Evolutionary conservation across 2,329 filamentous ascomycete genomes (phyloP), one percentile per base, ranked within the genome.

Genomic region (Penicillium palitans): DNA sequence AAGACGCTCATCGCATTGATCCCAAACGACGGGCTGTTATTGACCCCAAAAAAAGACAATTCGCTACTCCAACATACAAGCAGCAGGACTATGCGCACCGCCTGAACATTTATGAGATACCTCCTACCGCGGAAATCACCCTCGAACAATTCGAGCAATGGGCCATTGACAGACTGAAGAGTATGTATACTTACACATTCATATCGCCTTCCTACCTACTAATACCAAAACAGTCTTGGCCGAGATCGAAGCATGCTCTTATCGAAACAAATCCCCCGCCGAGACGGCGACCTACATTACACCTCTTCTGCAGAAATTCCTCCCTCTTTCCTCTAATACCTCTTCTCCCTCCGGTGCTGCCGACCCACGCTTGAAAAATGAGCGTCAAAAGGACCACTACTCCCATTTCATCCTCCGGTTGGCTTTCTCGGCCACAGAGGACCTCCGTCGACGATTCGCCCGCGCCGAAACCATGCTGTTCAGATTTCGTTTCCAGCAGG

Each of bases 141-240:
- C 86, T 99, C 42, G 95, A 99, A 72, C 88, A 99, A 73, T 99
- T 99, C 70, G 95, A 99, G 74, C 92, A 96, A 83, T 99, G 95
- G 95, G 95, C 93, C 12, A 98, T 99, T 70, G 90, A 96, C 70
- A 84, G 95, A 57, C 76, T 99, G 65, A 88, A 91, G 78, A 85
- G 91, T 91, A 79, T 55, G 79, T 53, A 9, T 17, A 31, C n/a
- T 17, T 25, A 2, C 24, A 13, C 6, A 3, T 31, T 4, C 33
- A 17, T 13, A 1, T 13, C 25, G 2, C 9, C 24, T 31, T 31
- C 5, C 15, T 31, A 10, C 19, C 15, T 37, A 40, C 60, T 66
- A 54, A 61, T 25, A 17, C 12, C 8, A 46, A 49, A 49, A 49
- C 45, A 77, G 74, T 76, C 35, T 68, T 78, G 55, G 76, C 75